A percentile compares a stretch with the other conserved stretches of the same genome.
These are phyloP conservation scores for Fraxinus latifolia DNA, from an alignment of 305 asterid species.

Conservation along the genomic window DNA sequence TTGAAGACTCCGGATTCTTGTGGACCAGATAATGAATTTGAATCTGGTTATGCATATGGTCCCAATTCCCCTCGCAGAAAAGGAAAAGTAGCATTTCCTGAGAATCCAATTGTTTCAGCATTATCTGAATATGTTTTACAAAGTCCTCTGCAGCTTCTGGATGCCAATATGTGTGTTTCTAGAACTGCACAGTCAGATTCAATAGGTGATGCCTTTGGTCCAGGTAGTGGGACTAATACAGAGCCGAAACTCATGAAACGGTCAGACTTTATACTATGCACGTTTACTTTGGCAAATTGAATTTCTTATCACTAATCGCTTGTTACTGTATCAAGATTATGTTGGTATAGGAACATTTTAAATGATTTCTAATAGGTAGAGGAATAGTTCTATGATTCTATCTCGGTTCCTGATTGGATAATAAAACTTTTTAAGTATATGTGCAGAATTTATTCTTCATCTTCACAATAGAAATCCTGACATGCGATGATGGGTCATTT, in stretches of 20 bases:
- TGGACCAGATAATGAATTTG: slow-evolving; percentile 45
- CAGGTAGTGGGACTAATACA: slow-evolving; percentile 33
- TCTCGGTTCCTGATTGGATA: not conserved
- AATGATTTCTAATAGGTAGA: not conserved
- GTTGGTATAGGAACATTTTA: not conserved
- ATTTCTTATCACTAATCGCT: slow-evolving; percentile 6
- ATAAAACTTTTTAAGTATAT: not conserved
- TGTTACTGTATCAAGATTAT: slow-evolving; percentile 2
- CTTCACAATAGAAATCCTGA: not conserved
- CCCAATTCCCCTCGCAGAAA: slow-evolving; percentile 83
- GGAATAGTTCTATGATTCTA: not conserved
- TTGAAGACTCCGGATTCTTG: slow-evolving; percentile 35
- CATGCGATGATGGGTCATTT: not conserved
- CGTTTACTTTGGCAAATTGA: slow-evolving; percentile 15
- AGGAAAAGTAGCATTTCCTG: slow-evolving; percentile 45
- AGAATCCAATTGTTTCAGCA: slow-evolving; percentile 65
- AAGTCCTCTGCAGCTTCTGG: slow-evolving; percentile 45
- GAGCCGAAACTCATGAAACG: slow-evolving; percentile 50
- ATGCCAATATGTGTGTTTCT: slow-evolving; percentile 35
- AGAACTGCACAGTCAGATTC: slow-evolving; percentile 36
- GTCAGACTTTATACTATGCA: slow-evolving; percentile 40
- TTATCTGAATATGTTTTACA: slow-evolving; percentile 55
- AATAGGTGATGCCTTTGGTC: slow-evolving; percentile 31
- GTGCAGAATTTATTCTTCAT: not conserved
- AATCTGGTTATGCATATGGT: slow-evolving; percentile 58